Evolutionary conservation across 768 basidiomycete species (phyloP).

Genomic region (Boletus fagicola): DNA sequence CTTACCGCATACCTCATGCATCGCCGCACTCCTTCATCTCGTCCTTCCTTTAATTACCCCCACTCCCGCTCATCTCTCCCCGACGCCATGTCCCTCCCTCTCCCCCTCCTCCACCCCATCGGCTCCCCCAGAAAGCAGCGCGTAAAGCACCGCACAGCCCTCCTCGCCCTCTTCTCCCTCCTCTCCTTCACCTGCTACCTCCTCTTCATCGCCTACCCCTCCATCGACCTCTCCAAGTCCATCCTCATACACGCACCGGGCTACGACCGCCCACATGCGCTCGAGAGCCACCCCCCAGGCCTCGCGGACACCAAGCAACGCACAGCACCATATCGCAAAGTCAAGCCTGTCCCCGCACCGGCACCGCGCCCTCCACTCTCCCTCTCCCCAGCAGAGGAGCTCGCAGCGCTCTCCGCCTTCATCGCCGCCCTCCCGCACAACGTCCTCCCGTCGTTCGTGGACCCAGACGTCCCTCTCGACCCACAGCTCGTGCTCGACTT

Average conservation of each 20-base stretch:
- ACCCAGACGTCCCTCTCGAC: conserved; percentile 66
- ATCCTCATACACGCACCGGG: conserved; percentile 27
- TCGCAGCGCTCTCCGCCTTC: conserved; percentile 73
- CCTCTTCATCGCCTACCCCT: conserved; percentile 47
- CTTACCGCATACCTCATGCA: conserved; percentile 20
- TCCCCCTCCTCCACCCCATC: conserved; percentile 27
- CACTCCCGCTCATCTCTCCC: too few species aligned
- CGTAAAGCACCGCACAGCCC: conserved; percentile 48
- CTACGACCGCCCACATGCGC: conserved; percentile 3
- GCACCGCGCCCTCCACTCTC: conserved; percentile 39
- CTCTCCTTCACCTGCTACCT: conserved; percentile 53
- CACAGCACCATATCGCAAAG: conserved; percentile 20
- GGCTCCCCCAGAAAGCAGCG: conserved; percentile 34
- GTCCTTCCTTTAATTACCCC: conserved; percentile 20
- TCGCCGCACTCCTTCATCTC: conserved; percentile 27
- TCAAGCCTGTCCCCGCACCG: conserved; percentile 13
- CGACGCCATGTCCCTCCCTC: conserved; percentile 32
- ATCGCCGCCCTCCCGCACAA: conserved; percentile 73
- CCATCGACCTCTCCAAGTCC: conserved; percentile 39
- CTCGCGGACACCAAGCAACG: conserved; percentile 6
- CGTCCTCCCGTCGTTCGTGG: conserved; percentile 62
- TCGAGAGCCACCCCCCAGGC: conserved; percentile 31
- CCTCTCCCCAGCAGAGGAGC: conserved; percentile 57
- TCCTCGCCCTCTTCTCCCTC: conserved; percentile 54
- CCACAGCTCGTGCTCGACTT: conserved; percentile 82